Conservation (phyloP, 2,329 filamentous ascomycete genomes). For the Aspergillus sp. region DNA sequence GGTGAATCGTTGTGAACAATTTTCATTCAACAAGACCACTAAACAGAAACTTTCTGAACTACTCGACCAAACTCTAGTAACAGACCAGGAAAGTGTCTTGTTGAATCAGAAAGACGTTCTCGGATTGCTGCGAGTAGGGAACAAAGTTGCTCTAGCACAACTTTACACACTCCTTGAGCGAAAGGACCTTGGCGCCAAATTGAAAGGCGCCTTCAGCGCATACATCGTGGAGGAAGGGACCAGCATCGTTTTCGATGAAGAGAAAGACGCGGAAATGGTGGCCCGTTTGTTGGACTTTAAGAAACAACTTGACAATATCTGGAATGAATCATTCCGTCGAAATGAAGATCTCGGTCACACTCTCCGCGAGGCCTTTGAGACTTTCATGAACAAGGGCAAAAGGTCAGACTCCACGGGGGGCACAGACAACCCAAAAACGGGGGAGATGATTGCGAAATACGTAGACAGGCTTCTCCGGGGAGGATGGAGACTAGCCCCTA, state of each 20-base stretch:
- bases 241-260: constrained; percentile 75
- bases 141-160: constrained; percentile 68
- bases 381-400: constrained; percentile 86
- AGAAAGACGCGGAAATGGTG: constrained; percentile 82
- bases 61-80: constrained; percentile 72
- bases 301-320: constrained; percentile 72
- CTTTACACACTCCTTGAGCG: constrained; percentile 77
- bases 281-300: constrained; percentile 78
- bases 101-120: constrained; percentile 67
- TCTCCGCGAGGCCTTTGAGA: constrained; percentile 80
- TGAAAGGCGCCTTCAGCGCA: constrained; percentile 72
- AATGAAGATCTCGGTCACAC: constrained; percentile 75
- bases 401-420: constrained; percentile 70
- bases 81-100: constrained; percentile 64
- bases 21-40: constrained; percentile 79
- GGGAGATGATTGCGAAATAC: constrained; percentile 98
- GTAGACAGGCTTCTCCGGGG: constrained; percentile 86
- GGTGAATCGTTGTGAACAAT: constrained; percentile 72
- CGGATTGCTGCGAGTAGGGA: constrained; percentile 70
- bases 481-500: constrained; percentile 71
- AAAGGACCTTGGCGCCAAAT: constrained; percentile 65
- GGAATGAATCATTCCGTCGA: constrained; percentile 72
- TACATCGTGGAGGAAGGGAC: constrained; percentile 78
- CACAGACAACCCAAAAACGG: constrained; percentile 87
- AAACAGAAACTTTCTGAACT: constrained; percentile 72